These are phyloP conservation scores for Aphanomyces stellatus DNA, from an alignment of 352 stramenopile genomes.

Conservation along the genomic window DNA sequence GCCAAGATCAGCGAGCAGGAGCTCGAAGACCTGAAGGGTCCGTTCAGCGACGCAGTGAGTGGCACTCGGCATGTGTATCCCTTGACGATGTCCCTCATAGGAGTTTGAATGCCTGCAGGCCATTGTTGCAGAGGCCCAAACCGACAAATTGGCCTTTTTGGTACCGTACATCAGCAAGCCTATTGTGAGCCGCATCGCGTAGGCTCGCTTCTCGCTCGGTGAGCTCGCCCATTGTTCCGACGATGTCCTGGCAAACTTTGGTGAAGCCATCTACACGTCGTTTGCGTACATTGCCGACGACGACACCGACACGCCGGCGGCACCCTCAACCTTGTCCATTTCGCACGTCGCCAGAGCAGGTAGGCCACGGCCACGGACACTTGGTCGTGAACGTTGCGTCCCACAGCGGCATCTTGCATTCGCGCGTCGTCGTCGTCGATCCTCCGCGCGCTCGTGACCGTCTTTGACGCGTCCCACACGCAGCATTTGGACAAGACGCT, in stretches of 20 bases:
- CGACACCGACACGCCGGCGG: constrained; percentile 12
- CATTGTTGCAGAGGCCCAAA: background rate
- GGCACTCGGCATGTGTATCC: background rate
- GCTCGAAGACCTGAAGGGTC: constrained; percentile 35
- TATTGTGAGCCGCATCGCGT: no score
- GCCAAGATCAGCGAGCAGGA: background rate
- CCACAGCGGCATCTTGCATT: constrained; percentile 50
- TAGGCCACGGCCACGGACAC: constrained; percentile 6
- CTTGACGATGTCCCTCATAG: constrained; percentile 21
- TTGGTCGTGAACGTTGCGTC: background rate
- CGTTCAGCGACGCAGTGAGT: constrained; percentile 67
- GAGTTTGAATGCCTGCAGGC: constrained; percentile 53
- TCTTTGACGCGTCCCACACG: constrained; percentile 40
- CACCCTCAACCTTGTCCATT: constrained; percentile 26
- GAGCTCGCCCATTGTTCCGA: background rate
- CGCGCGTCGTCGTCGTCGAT: constrained; percentile 56
- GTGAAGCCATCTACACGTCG: constrained; percentile 27
- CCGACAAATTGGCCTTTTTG: constrained; percentile 19
- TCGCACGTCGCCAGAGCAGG: constrained; percentile 58
- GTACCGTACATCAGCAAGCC: constrained; percentile 29
- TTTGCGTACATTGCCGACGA: constrained; percentile 34
- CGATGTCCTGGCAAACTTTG: constrained; percentile 32
- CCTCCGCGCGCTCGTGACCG: constrained; percentile 36
- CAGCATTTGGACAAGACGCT: constrained; percentile 37
- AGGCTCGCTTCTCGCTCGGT: constrained; percentile 27